These are phyloP conservation scores for Eleusine indica DNA, from an alignment of 176 grass and related monocot species.

Conservation along the genomic window DNA sequence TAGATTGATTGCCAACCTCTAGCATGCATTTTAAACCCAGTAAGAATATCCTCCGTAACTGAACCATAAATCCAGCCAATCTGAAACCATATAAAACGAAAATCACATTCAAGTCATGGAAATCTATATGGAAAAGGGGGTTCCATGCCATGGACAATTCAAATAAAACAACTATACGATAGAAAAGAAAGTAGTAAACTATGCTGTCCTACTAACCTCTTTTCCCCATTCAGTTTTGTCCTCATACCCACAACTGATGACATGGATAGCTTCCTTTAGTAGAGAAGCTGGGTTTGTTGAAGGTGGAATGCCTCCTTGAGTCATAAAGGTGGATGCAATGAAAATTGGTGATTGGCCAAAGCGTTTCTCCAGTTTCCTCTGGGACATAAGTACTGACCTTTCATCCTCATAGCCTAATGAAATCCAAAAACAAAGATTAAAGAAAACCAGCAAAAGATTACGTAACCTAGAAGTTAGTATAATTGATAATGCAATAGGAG, in stretches of 20 bases:
- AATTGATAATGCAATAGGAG: slow-evolving; percentile 9
- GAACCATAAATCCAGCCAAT: slow-evolving; percentile 99
- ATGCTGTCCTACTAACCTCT: slow-evolving; percentile 69
- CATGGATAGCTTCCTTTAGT: slow-evolving; percentile 97
- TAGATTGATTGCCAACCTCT: slow-evolving; percentile 98
- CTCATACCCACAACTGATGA: slow-evolving; percentile 97
- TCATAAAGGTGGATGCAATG: slow-evolving; percentile 92
- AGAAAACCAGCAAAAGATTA: not conserved
- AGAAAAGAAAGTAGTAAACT: slow-evolving; percentile 4
- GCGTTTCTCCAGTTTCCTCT: slow-evolving; percentile 93
- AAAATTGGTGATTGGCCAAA: slow-evolving; percentile 99
- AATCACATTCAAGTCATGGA: not conserved
- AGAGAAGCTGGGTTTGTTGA: slow-evolving; percentile 93
- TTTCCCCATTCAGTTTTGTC: slow-evolving; percentile 99
- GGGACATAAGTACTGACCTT: slow-evolving; percentile 93
- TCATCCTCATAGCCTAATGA: slow-evolving; percentile 90
- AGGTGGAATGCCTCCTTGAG: slow-evolving; percentile 86
- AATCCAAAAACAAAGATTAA: slow-evolving; percentile 40
- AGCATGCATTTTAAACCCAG: slow-evolving; percentile 95
- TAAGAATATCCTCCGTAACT: slow-evolving; percentile 95
- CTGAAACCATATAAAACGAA: slow-evolving; percentile 45
- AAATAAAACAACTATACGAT: not conserved
- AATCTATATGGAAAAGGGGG: not conserved
- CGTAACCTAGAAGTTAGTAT: slow-evolving; percentile 4
- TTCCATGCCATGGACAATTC: not conserved